Base-by-base conservation (phyloP, 2,329 filamentous ascomycete species). In the Cercospora sp. region DNA sequence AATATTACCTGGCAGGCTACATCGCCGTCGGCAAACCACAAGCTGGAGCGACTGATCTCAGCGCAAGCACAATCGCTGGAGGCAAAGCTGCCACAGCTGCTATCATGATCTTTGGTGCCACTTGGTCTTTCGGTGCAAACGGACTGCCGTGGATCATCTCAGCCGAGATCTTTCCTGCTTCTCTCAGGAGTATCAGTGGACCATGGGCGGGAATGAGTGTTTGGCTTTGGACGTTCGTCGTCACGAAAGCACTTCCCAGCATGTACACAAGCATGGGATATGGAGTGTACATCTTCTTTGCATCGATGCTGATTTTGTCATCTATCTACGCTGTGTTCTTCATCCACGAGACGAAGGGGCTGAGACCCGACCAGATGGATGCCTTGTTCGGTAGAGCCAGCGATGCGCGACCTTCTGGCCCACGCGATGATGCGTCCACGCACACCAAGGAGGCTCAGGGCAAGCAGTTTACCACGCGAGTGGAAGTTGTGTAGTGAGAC, bases 61-160 rank as follows among this genome's bases (percentile, higher is more conserved):
- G 77, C 5, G 70, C 75, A 4, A 76, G 75, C 3, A 79, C 77
- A 1, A 63, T 79, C 13, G 78, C 78, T 0, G 79, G 79, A 2
- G 79, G 79, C 36, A 79, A 80, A 64, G 79, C 74, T 12, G 79
- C 79, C 5, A 80, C 77, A 0, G 78, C 79, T 2, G 77, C 79
- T 64, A 80, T 81, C 36, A 80, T 80, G 79, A 77, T 81, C 8
- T 81, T 80, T 48, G 79, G 77, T 1, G 78, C 75, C 7, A 72
- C 73, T 1, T 81, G 79, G 79, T 78, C 75, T 8, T 79, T 80
- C 48, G 79, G 80, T 45, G 75, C 78, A 1, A 81, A 81, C 58
- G 80, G 80, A 2, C 69, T 81, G 0, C 80, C 80, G 0, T 82
- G 80, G 79, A 81, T 82, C 68, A 79, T 82, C n/a, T 80, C 78